A percentile compares a stretch with the other conserved stretches of the same genome.
phyloP scores from a whole-genome alignment of 2,329 filamentous ascomycete species.

The Colletotrichum lini region DNA sequence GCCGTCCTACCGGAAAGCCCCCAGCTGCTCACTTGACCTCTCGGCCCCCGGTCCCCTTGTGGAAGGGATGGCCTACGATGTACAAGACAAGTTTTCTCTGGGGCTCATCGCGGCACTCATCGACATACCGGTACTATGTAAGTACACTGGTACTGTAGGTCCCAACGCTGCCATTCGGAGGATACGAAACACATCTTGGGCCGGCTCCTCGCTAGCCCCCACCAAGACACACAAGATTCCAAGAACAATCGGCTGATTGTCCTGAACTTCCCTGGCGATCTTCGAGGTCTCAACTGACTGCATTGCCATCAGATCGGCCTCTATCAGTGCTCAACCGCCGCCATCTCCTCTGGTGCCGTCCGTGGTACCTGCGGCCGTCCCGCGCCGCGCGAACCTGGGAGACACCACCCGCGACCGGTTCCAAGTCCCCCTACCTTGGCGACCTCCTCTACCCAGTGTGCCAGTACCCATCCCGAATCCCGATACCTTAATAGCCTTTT shows the following conservation, averaged over 20 bases:
- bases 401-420: background rate
- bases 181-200: conserved; percentile 23
- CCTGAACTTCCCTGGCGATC: conserved; percentile 37
- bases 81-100: background rate
- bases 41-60: conserved; percentile 16
- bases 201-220: conserved; percentile 9
- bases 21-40: conserved; percentile 41
- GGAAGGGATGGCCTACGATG: conserved; percentile 34
- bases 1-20: conserved; percentile 37
- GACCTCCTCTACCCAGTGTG: background rate
- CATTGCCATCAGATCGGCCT: conserved; percentile 20
- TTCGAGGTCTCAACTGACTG: conserved; percentile 15
- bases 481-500: conserved; percentile 20
- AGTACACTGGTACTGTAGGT: background rate
- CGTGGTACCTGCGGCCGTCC: conserved; percentile 38
- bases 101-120: conserved; percentile 1
- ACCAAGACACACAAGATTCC: conserved; percentile 33
- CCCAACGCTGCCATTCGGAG: conserved; percentile 28
- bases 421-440: conserved; percentile 11
- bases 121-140: background rate
- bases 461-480: background rate
- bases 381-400: conserved; percentile 24
- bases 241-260: conserved; percentile 25
- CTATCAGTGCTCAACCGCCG: conserved; percentile 4
- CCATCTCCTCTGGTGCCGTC: conserved; percentile 12